These are phyloP conservation scores for Aspergillus luchuensis DNA, from an alignment of 2,329 filamentous ascomycete species.

Conservation along the genomic window DNA sequence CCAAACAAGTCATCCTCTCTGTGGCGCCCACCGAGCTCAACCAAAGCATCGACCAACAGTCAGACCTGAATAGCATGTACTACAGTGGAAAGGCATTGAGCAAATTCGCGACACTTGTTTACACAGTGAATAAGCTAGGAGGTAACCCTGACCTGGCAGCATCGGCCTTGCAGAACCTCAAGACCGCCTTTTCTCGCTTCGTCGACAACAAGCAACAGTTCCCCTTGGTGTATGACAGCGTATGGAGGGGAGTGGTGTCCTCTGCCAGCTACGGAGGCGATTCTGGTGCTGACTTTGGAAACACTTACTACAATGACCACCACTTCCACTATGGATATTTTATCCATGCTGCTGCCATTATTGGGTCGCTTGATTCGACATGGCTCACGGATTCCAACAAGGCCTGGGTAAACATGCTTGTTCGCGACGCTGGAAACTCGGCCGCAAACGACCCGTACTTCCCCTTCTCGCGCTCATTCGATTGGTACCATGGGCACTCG, in stretches of 20 bases:
- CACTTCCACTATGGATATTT: conserved; percentile 78
- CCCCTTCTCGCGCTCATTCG: conserved; percentile 80
- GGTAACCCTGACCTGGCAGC: conserved; percentile 60
- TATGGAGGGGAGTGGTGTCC: conserved; percentile 81
- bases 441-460: conserved; percentile 70
- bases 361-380: conserved; percentile 72
- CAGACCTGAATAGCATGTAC: conserved; percentile 84
- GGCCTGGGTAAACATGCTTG: conserved; percentile 78
- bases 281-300: conserved; percentile 79
- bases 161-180: conserved; percentile 62
- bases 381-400: conserved; percentile 73
- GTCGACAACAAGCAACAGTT: conserved; percentile 67
- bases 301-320: conserved; percentile 71
- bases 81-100: conserved; percentile 83
- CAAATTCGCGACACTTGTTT: conserved; percentile 72
- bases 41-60: conserved; percentile 72
- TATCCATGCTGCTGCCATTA: conserved; percentile 80
- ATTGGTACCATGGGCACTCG: conserved; percentile 93
- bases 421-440: conserved; percentile 82
- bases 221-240: conserved; percentile 57
- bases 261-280: conserved; percentile 71
- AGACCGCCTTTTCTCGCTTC: conserved; percentile 67
- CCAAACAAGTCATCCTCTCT: conserved; percentile 61
- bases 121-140: conserved; percentile 65
- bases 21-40: conserved; percentile 72